phyloP scores from a whole-genome alignment of 805 yeast species.

The Metschnikowia lachancei region DNA sequence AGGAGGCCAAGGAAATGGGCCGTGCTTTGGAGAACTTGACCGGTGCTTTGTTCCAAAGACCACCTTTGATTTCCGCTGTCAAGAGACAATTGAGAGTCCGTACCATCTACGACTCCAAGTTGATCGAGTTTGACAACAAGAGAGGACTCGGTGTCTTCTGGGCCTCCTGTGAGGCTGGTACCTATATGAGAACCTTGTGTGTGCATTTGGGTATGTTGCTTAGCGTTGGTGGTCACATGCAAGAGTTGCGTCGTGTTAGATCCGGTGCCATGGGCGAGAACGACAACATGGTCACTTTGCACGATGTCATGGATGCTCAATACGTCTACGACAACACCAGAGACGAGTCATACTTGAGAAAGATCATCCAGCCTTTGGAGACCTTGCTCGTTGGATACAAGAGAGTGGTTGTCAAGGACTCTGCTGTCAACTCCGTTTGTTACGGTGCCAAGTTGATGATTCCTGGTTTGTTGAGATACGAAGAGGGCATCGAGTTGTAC shows the following conservation, averaged over 20 bases:
- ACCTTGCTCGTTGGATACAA: conserved; percentile 90
- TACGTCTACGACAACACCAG: conserved; percentile 96
- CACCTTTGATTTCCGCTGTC: conserved; percentile 97
- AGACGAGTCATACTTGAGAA: conserved; percentile 93
- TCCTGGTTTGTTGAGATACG: conserved; percentile 96
- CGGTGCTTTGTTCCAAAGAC: conserved; percentile 98
- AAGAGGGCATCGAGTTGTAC: conserved; percentile 93
- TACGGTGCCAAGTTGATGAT: conserved; percentile 99
- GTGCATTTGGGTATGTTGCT: conserved; percentile 97
- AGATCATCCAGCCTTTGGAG: conserved; percentile 92
- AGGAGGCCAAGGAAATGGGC: conserved; percentile 85
- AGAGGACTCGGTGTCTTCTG: conserved; percentile 97
- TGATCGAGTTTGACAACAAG: conserved; percentile 94
- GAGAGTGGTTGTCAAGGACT: conserved; percentile 89
- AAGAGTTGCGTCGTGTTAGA: conserved; percentile 98
- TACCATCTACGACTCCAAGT: conserved; percentile 93
- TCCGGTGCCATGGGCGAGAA: conserved; percentile 92
- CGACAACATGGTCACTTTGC: conserved; percentile 91
- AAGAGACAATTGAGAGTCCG: conserved; percentile 98
- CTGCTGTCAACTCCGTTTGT: conserved; percentile 97
- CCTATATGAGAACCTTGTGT: conserved; percentile 98
- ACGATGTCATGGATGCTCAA: conserved; percentile 97
- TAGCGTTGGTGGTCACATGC: conserved; percentile 99
- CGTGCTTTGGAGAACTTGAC: conserved; percentile 90
- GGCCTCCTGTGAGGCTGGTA: conserved; percentile 99